Conservation (phyloP, 495 filamentous ascomycete species). For the Neurospora sp. region DNA sequence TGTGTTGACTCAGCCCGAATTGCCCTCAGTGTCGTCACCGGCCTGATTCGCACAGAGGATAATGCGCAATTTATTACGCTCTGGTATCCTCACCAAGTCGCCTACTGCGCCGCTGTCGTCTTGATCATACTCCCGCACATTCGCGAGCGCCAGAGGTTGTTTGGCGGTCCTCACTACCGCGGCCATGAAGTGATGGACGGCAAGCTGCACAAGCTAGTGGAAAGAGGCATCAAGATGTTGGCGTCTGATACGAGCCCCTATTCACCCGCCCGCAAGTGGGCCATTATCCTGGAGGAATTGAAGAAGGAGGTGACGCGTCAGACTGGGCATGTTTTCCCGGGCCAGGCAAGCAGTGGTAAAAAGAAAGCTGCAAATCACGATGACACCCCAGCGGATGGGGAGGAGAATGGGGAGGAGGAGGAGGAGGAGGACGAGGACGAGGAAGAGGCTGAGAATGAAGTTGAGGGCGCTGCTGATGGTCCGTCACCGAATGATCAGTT, state of each 20-base stretch:
- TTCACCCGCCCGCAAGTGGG: conserved; percentile 11
- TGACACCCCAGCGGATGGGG: not conserved
- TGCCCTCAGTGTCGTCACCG: conserved; percentile 20
- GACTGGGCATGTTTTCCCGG: not conserved
- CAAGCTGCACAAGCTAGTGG: conserved; percentile 4
- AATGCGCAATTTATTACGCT: conserved; percentile 12
- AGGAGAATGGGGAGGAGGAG: not conserved
- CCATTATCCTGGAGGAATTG: conserved; percentile 14
- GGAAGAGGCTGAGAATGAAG: not conserved
- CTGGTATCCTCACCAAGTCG: conserved; percentile 15
- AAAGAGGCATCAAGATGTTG: conserved; percentile 3
- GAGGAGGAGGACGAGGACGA: not conserved
- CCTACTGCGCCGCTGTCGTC: conserved; percentile 5
- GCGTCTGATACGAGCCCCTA: conserved; percentile 3
- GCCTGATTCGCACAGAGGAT: conserved; percentile 3
- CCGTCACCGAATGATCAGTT: conserved; percentile 7
- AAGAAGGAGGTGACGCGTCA: conserved; percentile 8
- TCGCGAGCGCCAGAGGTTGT: conserved; percentile 8
- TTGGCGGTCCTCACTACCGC: not conserved
- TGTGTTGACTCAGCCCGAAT: conserved; percentile 37
- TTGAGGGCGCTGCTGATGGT: not conserved
- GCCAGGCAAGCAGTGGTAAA: not conserved
- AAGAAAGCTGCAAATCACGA: not conserved
- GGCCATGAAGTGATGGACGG: conserved; percentile 2
- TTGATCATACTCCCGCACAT: conserved; percentile 10